Evolutionary conservation across 2,329 filamentous ascomycete genomes (phyloP).

Genomic region (Pseudocercospora fuligena): DNA sequence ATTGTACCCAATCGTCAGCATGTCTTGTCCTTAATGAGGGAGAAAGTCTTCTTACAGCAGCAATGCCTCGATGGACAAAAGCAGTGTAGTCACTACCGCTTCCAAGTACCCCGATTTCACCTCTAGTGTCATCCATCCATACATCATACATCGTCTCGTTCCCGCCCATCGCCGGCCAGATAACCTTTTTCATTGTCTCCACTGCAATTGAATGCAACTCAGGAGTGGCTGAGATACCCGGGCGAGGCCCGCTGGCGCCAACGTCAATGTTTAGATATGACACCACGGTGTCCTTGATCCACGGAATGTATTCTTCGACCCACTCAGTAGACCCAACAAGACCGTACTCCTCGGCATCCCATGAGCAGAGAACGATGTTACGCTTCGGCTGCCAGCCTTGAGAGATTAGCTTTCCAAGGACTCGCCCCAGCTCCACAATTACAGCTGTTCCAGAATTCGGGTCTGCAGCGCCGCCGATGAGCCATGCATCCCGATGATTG

Average conservation of each 20-base stretch:
- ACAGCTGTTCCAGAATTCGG: neutral
- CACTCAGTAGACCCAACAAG: conserved; percentile 52
- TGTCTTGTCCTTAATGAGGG: neutral
- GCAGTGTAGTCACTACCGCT: neutral
- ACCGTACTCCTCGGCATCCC: conserved; percentile 52
- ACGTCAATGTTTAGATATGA: neutral
- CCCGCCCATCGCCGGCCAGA: neutral
- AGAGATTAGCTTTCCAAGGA: conserved; percentile 53
- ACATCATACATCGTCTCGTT: neutral
- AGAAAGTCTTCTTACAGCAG: neutral
- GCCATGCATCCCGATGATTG: neutral
- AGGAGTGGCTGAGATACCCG: neutral
- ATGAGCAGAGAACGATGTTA: conserved; percentile 53
- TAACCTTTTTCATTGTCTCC: neutral
- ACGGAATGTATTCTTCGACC: conserved; percentile 53
- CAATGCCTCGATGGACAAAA: neutral
- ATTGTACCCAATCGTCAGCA: neutral
- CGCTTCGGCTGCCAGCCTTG: conserved; percentile 58
- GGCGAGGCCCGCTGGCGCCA: neutral
- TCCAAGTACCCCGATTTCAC: neutral
- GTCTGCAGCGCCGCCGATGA: neutral
- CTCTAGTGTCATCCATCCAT: neutral
- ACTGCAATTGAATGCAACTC: neutral
- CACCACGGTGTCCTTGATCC: neutral
- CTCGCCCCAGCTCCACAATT: conserved; percentile 52